Base-by-base conservation (phyloP, 2,329 filamentous ascomycete genomes). In the Cercospora brassicicola region DNA sequence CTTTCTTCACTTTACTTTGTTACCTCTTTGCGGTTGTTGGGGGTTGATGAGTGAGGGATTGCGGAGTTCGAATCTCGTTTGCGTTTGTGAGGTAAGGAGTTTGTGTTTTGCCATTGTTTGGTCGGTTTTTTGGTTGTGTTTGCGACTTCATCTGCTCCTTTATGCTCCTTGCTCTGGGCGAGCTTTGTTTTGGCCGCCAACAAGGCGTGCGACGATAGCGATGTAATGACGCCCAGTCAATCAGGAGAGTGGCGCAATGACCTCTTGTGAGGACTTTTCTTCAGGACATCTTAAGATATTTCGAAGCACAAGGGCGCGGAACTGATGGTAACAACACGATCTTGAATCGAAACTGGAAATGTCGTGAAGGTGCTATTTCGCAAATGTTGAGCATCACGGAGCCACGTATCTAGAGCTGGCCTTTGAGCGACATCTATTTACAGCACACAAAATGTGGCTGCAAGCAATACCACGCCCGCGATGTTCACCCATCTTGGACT, bases 381-480 rank as follows among this genome's bases (percentile, higher is more conserved):
- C 10, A 51, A 2, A 10, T 23, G 20, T 20, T 51, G 45, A 23
- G 20, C 18, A 51, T 20, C 45, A 26, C 20, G 9, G 18, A 20
- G 9, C 2, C 11, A 11, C 18, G n/a, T 11, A 26, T 23, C 20
- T 20, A 51, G 10, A 20, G 48, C 48, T 26, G 18, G 6, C 20
- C 20, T 26, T 51, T 23, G 18, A 26, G 20, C 18, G 20, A 10
- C 9, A 51, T 26, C 39, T 18, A 48, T 33, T 23, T 42, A 67
- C 26, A 67, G 61, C 61, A 64, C 53, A 48, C 61, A 60, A 20
- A 67, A 61, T 23, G 28, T 23, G 11, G 15, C 31, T 8, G 51
- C 65, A 26, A 67, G 42, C 31, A 64, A 13, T 28, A 62, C 11
- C 9, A 65, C 15, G 15, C 31, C 62, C 11, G 48, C 28, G 18